Evolutionary conservation across 331 rosid genomes (phyloP), one percentile per base, ranked within the genome.

Genomic region (Spiraea crenata): DNA sequence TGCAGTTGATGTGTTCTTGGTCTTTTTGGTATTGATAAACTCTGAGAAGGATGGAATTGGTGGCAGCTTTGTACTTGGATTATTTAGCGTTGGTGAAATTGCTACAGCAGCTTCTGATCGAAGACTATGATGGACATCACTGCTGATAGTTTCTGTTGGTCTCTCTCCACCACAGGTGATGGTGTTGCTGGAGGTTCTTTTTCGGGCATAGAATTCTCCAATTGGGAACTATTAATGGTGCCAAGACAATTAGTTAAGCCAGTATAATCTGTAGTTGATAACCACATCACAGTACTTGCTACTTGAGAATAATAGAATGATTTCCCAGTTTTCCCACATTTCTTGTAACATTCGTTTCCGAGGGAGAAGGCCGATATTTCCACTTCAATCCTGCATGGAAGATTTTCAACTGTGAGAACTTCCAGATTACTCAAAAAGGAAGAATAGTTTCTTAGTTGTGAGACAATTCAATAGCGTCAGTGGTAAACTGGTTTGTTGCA

Each of bases 301-400:
- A 91, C 92, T 81, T 91, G 97, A 6, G 99, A 93, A 81, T 87
- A 91, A 85, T 91, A 93, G 65, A 90, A 93, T 42, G 97, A 91
- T 79, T 93, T 93, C 52, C 99, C 91, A 49, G 88, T 60, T 77
- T 80, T 93, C 68, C 92, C 85, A 70, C 89, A 91, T 56, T 91
- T 91, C 68, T 79, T 86, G 84, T 81, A 89, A 85, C 97, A 91
- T 70, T 93, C 97, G 16, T 84, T 81, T 82, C 91, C 97, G 16
- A 93, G 90, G 41, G 85, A 84, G 70, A 80, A 82, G 57, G 92
- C 90, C 0, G 88, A 72, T 40, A 79, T 60, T 62, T 85, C 95
- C 80, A 79, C 71, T 51, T 85, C 89, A 77, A 89, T 69, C 87
- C 99, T 93, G 84, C 61, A 80, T 65, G 15, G 72, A 58, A 71